Base-by-base conservation (phyloP, 306 rosid genomes). In the Dryas alaskensis region DNA sequence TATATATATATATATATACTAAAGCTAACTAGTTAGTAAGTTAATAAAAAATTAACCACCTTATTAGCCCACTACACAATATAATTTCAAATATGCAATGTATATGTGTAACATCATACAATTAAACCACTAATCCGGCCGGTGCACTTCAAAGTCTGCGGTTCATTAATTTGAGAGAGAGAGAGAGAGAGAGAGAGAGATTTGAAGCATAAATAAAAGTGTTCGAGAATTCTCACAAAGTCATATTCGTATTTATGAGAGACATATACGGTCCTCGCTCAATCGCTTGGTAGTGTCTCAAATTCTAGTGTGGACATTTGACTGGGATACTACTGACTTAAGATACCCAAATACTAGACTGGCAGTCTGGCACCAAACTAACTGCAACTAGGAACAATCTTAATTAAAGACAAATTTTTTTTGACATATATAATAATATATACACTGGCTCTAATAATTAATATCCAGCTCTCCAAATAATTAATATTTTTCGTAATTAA, bases 91-190 rank as follows among this genome's bases (percentile, higher is more conserved):
- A 19, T 48, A 10, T 48, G 13, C 52, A 10, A 48, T 3, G 52
- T 48, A 11, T 39, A 60, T 1, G 31, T 27, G 31, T 27, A 14
- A 61, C 67, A 39, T 40, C 67, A 13, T 2, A 8, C 25, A 13
- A 7, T 12, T 40, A 42, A 27, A 27, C 31, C 31, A 62, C 10
- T n/a, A 12, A 67, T 17, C n/a, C 50, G 19, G 74, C 19, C 19
- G 19, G 19, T 54, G 53, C 22, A 17, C 62, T 70, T 54, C 63
- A 54, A 70, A 70, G 52, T 69, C 52, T 43, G 74, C 51, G 40
- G 37, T 8, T 39, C 17, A 53, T 40, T 70, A 43, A 43, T 12
- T 42, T 43, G 13, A 9, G 14, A 11, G n/a, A 43, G 50, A 43
- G 9, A 59, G 44, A 17, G 71, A 6, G 27, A 7, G 22, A 37